Conservation (phyloP, 176 grass and related monocot species). For the Oryza glumipatula region DNA sequence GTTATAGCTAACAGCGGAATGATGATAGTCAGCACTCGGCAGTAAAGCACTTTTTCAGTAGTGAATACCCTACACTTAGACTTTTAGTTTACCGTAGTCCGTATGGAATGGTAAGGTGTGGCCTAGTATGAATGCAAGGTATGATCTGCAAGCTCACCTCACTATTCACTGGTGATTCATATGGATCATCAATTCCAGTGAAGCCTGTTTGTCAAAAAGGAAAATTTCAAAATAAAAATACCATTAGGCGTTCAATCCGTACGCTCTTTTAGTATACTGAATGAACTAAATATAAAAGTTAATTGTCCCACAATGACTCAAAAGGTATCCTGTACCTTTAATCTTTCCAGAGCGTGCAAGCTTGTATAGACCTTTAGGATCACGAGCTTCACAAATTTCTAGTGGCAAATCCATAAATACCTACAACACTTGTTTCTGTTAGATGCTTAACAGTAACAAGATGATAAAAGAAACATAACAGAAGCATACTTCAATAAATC, state of each 20-base stretch:
- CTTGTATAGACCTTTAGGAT: conserved; percentile 97
- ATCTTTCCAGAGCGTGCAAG: conserved; percentile 97
- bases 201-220: conserved; percentile 65
- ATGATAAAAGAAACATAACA: conserved; percentile 19
- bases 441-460: conserved; percentile 26
- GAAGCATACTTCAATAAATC: conserved; percentile 82
- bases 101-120: not conserved
- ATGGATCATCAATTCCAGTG: conserved; percentile 97
- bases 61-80: not conserved
- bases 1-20: not conserved
- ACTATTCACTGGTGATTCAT: conserved; percentile 74
- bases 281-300: not conserved
- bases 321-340: conserved; percentile 61
- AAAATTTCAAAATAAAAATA: conserved; percentile 30
- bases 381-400: conserved; percentile 91
- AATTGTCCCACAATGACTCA: conserved; percentile 11
- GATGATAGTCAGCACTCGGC: not conserved
- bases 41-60: not conserved
- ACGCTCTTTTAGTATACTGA: conserved; percentile 7
- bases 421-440: conserved; percentile 50
- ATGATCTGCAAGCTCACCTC: conserved; percentile 63
- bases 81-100: not conserved
- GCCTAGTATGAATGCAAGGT: not conserved
- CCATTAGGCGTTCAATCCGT: not conserved
- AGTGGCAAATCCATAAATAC: conserved; percentile 90